Evolutionary conservation across 2,329 filamentous ascomycete genomes (phyloP), one percentile per base, ranked within the genome.

Genomic region (Ophiostoma fasciatum): DNA sequence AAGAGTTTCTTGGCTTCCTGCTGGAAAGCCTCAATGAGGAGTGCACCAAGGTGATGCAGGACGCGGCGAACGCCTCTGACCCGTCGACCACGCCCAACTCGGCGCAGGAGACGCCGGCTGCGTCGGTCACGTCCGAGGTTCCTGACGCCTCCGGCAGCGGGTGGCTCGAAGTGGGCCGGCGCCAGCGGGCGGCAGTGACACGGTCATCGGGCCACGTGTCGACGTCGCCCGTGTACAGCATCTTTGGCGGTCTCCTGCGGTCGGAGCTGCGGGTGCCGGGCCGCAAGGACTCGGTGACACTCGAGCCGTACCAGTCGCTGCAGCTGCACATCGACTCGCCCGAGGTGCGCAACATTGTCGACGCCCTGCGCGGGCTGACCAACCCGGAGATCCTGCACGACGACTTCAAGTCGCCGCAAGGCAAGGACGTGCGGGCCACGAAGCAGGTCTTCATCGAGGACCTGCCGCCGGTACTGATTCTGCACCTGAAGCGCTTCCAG

Each of bases 401-500:
- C 21, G 79, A 92, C 48, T 92, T 92, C 53, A 75, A 78, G 48
- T 82, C 82, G 4, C 71, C 79, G 6, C 78, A 82, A 33, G 85
- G 85, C 21, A 74, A 77, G 35, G 78, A 79, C 46, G 75, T 78
- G 20, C 71, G 72, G 19, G 85, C 84, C 2, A 93, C 82, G 22
- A 98, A 96, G 60, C 90, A 96, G 55, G 78, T 94, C 3, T 85
- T 92, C 47, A 93, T 98, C 43, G 88, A 96, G 49, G 82, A 76
- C 2, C 64, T 96, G 13, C 90, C 90, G 1, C 83, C 85, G 1
- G 82, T 96, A 4, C 70, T 98, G 11, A 93, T 96, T 36, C 69
- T 98, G 8, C 90, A 98, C 52, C 68, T 98, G 28, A 98, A 98
- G 62, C 83, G 90, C 30, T 98, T 98, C 66, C 84, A 94, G 49